Evolutionary conservation across 768 basidiomycete genomes (phyloP).

Genomic region (Tephrocybe sp.): DNA sequence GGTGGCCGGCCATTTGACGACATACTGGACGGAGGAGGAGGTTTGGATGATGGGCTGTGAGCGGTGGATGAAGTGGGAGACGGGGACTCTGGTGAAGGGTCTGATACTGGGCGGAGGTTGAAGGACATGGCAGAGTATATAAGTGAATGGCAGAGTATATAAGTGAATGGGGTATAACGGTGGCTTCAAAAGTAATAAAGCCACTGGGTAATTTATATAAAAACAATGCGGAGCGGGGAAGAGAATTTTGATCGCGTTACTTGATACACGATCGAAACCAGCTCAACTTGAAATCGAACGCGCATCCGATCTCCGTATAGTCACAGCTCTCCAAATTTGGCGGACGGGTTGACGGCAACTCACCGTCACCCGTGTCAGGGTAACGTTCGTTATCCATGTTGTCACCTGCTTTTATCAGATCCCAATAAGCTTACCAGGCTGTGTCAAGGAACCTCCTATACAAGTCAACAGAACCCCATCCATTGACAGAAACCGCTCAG

Average conservation of each 20-base stretch:
- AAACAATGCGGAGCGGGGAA: conserved; percentile 23
- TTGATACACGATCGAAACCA: conserved; percentile 28
- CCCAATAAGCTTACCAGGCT: conserved; percentile 7
- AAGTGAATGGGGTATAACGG: conserved; percentile 14
- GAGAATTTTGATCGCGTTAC: conserved; percentile 27
- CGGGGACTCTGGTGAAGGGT: conserved; percentile 42
- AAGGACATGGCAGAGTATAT: conserved; percentile 27
- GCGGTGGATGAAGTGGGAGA: conserved; percentile 49
- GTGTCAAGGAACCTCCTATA: conserved; percentile 18
- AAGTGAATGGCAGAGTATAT: too few species aligned
- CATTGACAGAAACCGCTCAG: conserved; percentile 41
- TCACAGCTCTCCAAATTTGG: conserved; percentile 17
- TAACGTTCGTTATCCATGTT: conserved; percentile 21
- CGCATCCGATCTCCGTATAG: conserved; percentile 18
- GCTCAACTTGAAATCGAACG: conserved; percentile 27
- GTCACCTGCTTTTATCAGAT: conserved; percentile 20
- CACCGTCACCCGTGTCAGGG: conserved; percentile 18
- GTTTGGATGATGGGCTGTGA: conserved; percentile 36
- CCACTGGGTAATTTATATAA: conserved; percentile 26
- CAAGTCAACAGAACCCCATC: conserved; percentile 14
- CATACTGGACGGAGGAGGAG: conserved; percentile 28
- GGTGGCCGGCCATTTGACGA: conserved; percentile 29
- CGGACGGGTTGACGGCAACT: conserved; percentile 24
- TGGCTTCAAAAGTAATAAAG: conserved; percentile 10
- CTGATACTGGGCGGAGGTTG: conserved; percentile 57